Base-by-base conservation (phyloP, 176 grass and related monocot species). In the Paspalum vaginatum region DNA sequence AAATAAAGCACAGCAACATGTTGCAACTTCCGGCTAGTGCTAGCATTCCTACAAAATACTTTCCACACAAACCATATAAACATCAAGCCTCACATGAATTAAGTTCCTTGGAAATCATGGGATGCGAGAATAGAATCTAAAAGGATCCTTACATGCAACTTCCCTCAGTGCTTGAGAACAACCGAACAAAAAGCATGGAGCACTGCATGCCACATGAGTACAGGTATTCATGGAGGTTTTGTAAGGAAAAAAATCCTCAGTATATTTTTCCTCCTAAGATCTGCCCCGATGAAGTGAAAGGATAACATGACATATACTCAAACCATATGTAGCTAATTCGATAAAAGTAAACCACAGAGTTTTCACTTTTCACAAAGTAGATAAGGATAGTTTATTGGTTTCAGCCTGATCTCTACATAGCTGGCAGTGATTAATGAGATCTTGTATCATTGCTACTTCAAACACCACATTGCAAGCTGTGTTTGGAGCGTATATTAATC, bases 401-500 rank as follows among this genome's bases (percentile, higher is more conserved):
- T 50, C 16, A 48, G 42, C 47, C 57, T 61, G 22, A 77, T 46
- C 40, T 32, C 44, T 17, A 32, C 44, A 47, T 46, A 61, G 62
- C 25, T 9, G 4, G 17, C 41, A 11, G 41, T 76, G n/a, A 58
- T 41, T 75, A 24, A 75, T 22, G 39, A 60, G 55, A 13, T 26
- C 13, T 75, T 60, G 54, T 24, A 59, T 52, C 72, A 43, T 24
- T 47, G 58, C 20, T 49, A 77, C 26, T 62, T 62, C 58, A 77
- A 49, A 77, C 10, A 77, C 16, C 6, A 45, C 24, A 62, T 38
- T 53, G 53, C 48, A 72, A 62, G 74, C 22, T 0, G 11, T 77
- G 58, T 77, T 62, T 63, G 75, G 58, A 78, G 27, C 76, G 40
- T 50, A 63, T n/a, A 48, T 12, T 75, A 38, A 77, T 20, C 47